These are phyloP conservation scores for Triticum aestivum DNA, from an alignment of 176 grass and related monocot genomes.

Conservation along the genomic window IWGSC_CS_RefSeq_v2.1 NC_057808.1:343046465-343046964, in stretches of 20 bases:
- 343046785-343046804: constrained; percentile 72
- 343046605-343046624: background rate
- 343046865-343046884: background rate
- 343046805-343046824: constrained; percentile 44
- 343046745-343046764: constrained; percentile 7
- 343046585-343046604: background rate
- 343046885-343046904: background rate
- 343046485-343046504: background rate
- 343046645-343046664: background rate
- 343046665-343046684: constrained; percentile 36
- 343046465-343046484: background rate
- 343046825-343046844: constrained; percentile 20
- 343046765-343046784: constrained; percentile 57
- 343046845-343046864: background rate
- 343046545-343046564: constrained; percentile 77
- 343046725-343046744: background rate
- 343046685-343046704: background rate
- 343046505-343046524: background rate
- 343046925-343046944: constrained; percentile 29
- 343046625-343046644: background rate
- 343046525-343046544: constrained; percentile 47
- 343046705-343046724: background rate
- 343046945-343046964: constrained; percentile 5
- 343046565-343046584: background rate
- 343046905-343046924: constrained; percentile 38